phyloP scores from a whole-genome alignment of 108 stramenopile species.

The Fistulifera solaris region DNA sequence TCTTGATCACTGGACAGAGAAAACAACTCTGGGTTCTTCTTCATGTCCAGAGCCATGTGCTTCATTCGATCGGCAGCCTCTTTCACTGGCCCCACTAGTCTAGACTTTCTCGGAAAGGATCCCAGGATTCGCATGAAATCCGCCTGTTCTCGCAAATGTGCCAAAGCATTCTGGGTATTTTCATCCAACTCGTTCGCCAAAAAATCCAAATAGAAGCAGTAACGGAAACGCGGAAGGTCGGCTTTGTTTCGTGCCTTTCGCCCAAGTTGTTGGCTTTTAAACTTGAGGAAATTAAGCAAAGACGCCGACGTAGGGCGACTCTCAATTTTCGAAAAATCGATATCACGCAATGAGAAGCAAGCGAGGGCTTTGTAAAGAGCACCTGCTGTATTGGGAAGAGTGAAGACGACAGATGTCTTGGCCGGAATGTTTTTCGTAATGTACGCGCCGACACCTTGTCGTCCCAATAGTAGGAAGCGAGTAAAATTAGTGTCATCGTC shows the following conservation, averaged over 20 bases:
- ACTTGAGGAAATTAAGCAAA: constrained; percentile 74
- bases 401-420: constrained; percentile 94
- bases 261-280: constrained; percentile 48
- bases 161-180: constrained; percentile 70
- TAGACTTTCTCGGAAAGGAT: constrained; percentile 75
- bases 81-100: constrained; percentile 72
- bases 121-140: constrained; percentile 81
- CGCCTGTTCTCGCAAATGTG: constrained; percentile 79
- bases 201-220: constrained; percentile 89
- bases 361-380: constrained; percentile 94
- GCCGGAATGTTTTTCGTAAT: constrained; percentile 64
- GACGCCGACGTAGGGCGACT: constrained; percentile 85
- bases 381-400: constrained; percentile 84
- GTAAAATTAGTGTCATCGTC: constrained; percentile 98
- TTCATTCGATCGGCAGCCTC: constrained; percentile 67
- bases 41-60: constrained; percentile 27
- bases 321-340: constrained; percentile 97
- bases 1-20: constrained; percentile 48
- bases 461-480: constrained; percentile 86
- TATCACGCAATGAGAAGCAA: constrained; percentile 90
- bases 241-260: constrained; percentile 19
- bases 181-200: constrained; percentile 57
- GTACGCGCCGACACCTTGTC: constrained; percentile 60
- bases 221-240: constrained; percentile 76
- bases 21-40: constrained; percentile 13